Evolutionary conservation across 2,329 filamentous ascomycete genomes (phyloP).

Genomic region (Curvularia sp.): DNA sequence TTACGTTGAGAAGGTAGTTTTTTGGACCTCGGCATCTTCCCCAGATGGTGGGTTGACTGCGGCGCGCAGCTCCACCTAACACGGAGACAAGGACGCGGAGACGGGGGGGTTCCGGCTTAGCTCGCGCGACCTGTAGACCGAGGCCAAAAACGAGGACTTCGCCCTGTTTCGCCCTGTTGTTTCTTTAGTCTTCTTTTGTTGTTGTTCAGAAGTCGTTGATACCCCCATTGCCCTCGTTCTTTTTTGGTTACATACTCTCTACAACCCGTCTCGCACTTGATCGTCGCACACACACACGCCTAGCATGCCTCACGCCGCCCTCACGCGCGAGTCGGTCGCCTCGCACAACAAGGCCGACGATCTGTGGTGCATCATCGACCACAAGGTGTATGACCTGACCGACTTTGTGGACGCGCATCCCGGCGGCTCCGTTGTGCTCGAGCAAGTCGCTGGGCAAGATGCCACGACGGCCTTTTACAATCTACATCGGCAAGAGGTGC

Average conservation of each 20-base stretch:
- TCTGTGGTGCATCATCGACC: conserved; percentile 85
- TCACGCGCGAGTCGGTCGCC: conserved; percentile 68
- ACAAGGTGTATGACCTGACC: conserved; percentile 84
- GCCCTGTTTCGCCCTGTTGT: conserved; percentile 5
- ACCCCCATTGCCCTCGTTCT: background rate
- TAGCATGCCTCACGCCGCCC: conserved; percentile 45
- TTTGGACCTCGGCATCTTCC: conserved; percentile 33
- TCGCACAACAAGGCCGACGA: conserved; percentile 78
- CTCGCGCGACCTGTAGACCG: conserved; percentile 16
- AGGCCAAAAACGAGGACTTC: conserved; percentile 24
- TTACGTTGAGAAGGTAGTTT: background rate
- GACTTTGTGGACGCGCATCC: conserved; percentile 88
- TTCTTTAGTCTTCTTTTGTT: conserved; percentile 4
- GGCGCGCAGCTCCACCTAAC: conserved; percentile 19
- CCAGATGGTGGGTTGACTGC: conserved; percentile 20
- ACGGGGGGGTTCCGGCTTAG: conserved; percentile 16
- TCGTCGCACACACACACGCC: background rate
- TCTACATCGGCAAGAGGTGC: conserved; percentile 88
- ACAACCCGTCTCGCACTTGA: background rate
- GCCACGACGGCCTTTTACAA: conserved; percentile 89
- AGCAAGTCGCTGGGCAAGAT: conserved; percentile 81
- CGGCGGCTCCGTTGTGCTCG: conserved; percentile 79
- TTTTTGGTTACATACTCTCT: no score
- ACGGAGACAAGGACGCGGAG: conserved; percentile 24
- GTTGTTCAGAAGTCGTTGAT: background rate